These are phyloP conservation scores for Lippia alba DNA, from an alignment of 305 asterid species.

Conservation along the genomic window DNA sequence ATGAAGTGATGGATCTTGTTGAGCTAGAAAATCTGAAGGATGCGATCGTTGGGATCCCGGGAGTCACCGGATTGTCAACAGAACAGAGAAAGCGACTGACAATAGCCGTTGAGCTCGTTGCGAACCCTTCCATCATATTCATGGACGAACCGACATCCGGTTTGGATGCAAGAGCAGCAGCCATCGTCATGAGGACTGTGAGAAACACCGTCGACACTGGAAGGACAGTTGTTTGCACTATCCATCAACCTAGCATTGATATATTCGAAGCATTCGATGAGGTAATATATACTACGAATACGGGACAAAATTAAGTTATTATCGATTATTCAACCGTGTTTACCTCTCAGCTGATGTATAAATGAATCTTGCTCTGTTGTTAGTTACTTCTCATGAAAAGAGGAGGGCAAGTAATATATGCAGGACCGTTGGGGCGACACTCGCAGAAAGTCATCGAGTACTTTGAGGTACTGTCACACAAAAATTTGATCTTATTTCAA, in stretches of 20 bases:
- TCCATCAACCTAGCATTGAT: constrained; percentile 93
- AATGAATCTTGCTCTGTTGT: constrained; percentile 17
- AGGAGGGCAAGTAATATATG: constrained; percentile 93
- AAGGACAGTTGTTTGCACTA: constrained; percentile 92
- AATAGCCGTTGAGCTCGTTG: constrained; percentile 89
- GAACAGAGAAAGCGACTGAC: constrained; percentile 88
- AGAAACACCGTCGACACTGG: constrained; percentile 93
- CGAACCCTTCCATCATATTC: constrained; percentile 89
- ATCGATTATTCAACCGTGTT: neutral
- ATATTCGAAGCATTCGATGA: constrained; percentile 91
- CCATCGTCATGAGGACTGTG: constrained; percentile 94
- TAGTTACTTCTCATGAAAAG: constrained; percentile 90
- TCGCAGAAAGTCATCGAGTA: constrained; percentile 76
- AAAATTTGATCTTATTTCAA: neutral
- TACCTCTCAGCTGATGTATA: constrained; percentile 16
- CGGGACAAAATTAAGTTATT: too few species aligned
- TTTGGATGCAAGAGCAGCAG: constrained; percentile 92
- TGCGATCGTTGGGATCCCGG: constrained; percentile 88
- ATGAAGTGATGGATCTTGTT: constrained; percentile 86
- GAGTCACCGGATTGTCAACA: constrained; percentile 82
- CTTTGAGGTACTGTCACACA: constrained; percentile 66
- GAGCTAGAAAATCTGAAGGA: constrained; percentile 76
- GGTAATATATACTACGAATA: constrained; percentile 41
- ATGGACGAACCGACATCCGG: constrained; percentile 97
- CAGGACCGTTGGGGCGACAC: constrained; percentile 86